These are phyloP conservation scores for Magnaporthiopsis incrustans DNA, from an alignment of 2,329 filamentous ascomycete species.

Conservation along the genomic window DNA sequence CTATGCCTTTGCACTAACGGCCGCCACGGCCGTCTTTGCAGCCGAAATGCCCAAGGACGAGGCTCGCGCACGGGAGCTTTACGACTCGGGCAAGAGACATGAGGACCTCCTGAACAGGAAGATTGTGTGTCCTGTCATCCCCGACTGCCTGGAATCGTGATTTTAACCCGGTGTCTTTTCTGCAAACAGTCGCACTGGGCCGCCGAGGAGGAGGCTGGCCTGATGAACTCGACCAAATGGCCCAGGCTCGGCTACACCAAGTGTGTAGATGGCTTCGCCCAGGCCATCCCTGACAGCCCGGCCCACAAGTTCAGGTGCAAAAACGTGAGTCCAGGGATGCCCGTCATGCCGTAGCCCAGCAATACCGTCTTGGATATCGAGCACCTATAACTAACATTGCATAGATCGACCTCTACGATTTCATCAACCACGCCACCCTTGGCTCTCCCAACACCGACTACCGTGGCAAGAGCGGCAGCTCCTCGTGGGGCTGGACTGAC, in stretches of 20 bases:
- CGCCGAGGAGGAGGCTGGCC: conserved; percentile 5
- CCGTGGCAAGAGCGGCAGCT: background rate
- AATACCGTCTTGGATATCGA: no score
- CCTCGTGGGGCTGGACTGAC: conserved; percentile 37
- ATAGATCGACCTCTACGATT: conserved; percentile 8
- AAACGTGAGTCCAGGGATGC: background rate
- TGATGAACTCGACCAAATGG: conserved; percentile 4
- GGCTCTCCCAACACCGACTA: conserved; percentile 7
- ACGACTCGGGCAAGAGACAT: conserved; percentile 5
- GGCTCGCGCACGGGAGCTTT: conserved; percentile 2
- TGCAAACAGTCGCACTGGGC: conserved; percentile 2
- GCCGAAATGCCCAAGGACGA: conserved; percentile 8
- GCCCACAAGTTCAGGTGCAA: conserved; percentile 8
- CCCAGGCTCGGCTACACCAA: conserved; percentile 6
- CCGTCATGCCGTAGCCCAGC: no score
- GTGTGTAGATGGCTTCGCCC: conserved; percentile 5
- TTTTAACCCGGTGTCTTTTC: no score
- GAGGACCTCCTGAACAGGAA: conserved; percentile 1
- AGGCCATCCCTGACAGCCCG: conserved; percentile 1
- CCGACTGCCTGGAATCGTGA: no score
- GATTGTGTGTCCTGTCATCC: background rate
- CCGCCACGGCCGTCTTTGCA: conserved; percentile 3
- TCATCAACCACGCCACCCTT: conserved; percentile 8
- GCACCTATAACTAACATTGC: no score
- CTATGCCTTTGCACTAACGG: background rate